Percentiles rank a stretch among this genome's conserved stretches.
Conservation (phyloP, 23 red algal species). For the Gracilaria gracilis region DNA sequence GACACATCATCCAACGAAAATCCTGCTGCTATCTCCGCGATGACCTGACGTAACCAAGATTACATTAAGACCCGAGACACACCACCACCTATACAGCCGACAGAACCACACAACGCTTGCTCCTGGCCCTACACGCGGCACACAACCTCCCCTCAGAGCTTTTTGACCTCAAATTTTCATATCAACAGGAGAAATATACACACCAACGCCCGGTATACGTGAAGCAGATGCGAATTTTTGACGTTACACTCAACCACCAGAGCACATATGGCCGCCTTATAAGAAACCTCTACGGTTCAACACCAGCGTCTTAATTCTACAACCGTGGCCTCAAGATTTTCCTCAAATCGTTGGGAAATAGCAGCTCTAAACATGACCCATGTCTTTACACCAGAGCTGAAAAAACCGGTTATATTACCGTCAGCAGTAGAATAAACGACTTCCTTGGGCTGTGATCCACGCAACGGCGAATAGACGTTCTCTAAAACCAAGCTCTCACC, state of each 20-base stretch:
- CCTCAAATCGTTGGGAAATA: background rate
- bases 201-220: background rate
- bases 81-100: conserved; percentile 21
- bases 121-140: background rate
- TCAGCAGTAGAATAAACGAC: background rate
- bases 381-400: background rate
- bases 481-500: background rate
- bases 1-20: conserved; percentile 12
- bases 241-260: background rate
- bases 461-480: background rate
- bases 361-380: background rate
- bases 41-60: conserved; percentile 2
- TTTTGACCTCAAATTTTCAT: conserved; percentile 18
- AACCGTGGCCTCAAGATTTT: background rate
- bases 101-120: background rate
- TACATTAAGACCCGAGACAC: conserved; percentile 19
- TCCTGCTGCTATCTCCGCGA: conserved; percentile 18
- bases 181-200: background rate
- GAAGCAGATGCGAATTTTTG: background rate
- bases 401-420: background rate
- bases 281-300: conserved; percentile 20
- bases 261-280: background rate
- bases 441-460: background rate
- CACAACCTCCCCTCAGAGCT: background rate
- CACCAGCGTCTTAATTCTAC: conserved; percentile 1